Conservation (phyloP, 495 filamentous ascomycete species). For the Podospora conica region DNA sequence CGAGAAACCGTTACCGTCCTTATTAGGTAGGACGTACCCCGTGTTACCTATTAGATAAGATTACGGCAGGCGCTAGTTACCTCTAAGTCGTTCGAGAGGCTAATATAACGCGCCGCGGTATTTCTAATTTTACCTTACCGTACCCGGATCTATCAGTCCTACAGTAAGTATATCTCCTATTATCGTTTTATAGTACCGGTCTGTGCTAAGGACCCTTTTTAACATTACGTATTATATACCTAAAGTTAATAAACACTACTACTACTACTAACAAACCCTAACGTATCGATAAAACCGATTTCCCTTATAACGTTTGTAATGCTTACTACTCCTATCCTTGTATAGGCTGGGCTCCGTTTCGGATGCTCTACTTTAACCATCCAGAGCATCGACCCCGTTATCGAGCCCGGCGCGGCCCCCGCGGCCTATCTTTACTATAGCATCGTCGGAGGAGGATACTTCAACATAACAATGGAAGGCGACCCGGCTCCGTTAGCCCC, state of each 20-base stretch:
- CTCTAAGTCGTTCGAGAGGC: background rate
- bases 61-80: background rate
- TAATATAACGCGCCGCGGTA: background rate
- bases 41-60: background rate
- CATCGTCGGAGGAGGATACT: constrained; percentile 29
- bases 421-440: constrained; percentile 40
- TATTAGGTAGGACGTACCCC: background rate
- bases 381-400: constrained; percentile 35
- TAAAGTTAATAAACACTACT: background rate
- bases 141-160: background rate
- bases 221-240: background rate
- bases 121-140: background rate
- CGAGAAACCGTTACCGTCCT: background rate
- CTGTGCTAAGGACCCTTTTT: background rate
- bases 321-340: constrained; percentile 29
- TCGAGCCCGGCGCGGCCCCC: constrained; percentile 28
- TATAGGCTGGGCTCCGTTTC: constrained; percentile 38
- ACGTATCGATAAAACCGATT: constrained; percentile 33
- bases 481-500: too few species aligned
- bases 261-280: background rate
- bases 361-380: constrained; percentile 35
- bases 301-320: constrained; percentile 19
- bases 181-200: background rate
- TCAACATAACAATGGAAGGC: background rate
- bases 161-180: background rate